Conservation (phyloP, 176 grass and related monocot species). For the Metroxylon sagu region DNA sequence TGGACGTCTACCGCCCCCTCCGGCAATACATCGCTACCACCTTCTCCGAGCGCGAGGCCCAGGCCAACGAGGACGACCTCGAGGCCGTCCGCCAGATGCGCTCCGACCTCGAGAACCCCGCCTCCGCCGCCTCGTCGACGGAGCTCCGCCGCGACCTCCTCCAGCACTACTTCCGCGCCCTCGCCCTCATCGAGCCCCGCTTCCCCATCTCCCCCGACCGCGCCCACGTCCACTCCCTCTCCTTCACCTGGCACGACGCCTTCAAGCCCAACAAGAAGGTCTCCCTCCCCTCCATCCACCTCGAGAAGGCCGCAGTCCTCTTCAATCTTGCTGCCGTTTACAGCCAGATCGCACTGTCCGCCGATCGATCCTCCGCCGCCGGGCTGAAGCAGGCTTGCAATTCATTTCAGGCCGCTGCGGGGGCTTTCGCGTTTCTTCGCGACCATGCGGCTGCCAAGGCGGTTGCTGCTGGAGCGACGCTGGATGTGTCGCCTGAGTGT, state of each 20-base stretch:
- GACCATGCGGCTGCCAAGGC: slow-evolving; percentile 29
- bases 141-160: slow-evolving; percentile 39
- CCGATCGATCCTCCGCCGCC: slow-evolving; percentile 32
- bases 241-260: slow-evolving; percentile 77
- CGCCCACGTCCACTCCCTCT: slow-evolving; percentile 26
- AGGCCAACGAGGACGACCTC: slow-evolving; percentile 30
- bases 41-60: slow-evolving; percentile 41
- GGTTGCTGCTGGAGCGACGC: slow-evolving; percentile 23
- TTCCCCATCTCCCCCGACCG: slow-evolving; percentile 29
- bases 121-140: not conserved
- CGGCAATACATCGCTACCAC: slow-evolving; percentile 46
- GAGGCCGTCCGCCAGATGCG: slow-evolving; percentile 25
- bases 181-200: slow-evolving; percentile 34
- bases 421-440: slow-evolving; percentile 40
- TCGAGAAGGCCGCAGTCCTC: slow-evolving; percentile 59
- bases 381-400: slow-evolving; percentile 47
- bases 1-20: slow-evolving; percentile 48
- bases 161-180: slow-evolving; percentile 49
- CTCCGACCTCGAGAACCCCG: slow-evolving; percentile 11
- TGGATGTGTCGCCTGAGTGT: slow-evolving; percentile 59
- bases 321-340: slow-evolving; percentile 59
- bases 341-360: slow-evolving; percentile 38
- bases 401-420: slow-evolving; percentile 55
- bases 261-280: slow-evolving; percentile 53
- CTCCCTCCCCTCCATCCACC: slow-evolving; percentile 33